A percentile compares a stretch with the other conserved stretches of the same genome.
Conservation (phyloP, 2,329 filamentous ascomycete genomes). For the Capronia americana region DNA sequence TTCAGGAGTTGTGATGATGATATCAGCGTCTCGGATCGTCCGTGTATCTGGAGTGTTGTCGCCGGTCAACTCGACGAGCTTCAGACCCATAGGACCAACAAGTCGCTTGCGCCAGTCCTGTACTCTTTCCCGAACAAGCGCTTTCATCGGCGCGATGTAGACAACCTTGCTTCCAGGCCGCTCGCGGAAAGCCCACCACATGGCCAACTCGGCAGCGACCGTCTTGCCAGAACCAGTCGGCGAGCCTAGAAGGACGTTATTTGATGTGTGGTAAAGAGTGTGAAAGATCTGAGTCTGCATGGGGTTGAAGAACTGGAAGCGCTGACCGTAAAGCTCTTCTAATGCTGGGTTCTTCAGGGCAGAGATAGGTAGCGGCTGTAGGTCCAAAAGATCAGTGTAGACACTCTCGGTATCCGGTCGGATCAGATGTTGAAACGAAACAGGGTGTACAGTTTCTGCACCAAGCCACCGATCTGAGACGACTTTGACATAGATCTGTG, state of each 20-base stretch:
- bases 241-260: slow-evolving; percentile 92
- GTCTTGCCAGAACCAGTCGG: slow-evolving; percentile 98
- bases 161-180: slow-evolving; percentile 95
- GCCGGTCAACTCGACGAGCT: slow-evolving; percentile 92
- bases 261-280: slow-evolving; percentile 87
- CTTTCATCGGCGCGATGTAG: slow-evolving; percentile 99
- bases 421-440: slow-evolving; percentile 98
- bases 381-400: slow-evolving; percentile 89
- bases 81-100: slow-evolving; percentile 80
- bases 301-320: slow-evolving; percentile 97
- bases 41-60: slow-evolving; percentile 98
- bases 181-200: slow-evolving; percentile 99
- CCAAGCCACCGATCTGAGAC: slow-evolving; percentile 97
- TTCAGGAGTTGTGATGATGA: slow-evolving; percentile 98
- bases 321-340: slow-evolving; percentile 84
- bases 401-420: slow-evolving; percentile 96
- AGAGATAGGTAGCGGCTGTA: slow-evolving; percentile 86
- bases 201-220: slow-evolving; percentile 90
- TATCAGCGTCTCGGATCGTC: slow-evolving; percentile 93
- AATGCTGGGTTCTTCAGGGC: slow-evolving; percentile 85
- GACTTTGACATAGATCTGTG: slow-evolving; percentile 93
- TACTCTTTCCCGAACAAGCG: slow-evolving; percentile 92
- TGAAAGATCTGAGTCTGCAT: slow-evolving; percentile 99
- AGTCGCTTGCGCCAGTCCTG: slow-evolving; percentile 90
- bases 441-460: slow-evolving; percentile 90